phyloP scores from a whole-genome alignment of 2,329 filamentous ascomycete genomes.

The Aspergillus flavus region DNA sequence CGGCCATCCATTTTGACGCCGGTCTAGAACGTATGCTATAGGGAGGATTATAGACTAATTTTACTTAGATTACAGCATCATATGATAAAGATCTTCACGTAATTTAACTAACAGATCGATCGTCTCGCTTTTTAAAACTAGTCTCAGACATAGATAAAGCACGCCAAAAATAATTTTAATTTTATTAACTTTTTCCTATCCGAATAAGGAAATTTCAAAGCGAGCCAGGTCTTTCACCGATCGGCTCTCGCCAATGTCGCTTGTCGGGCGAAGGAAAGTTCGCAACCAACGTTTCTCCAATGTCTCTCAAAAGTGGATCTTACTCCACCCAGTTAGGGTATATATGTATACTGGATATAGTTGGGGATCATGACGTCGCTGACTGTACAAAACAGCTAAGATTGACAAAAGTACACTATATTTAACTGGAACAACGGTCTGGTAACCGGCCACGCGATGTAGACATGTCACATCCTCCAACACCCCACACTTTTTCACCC shows the following conservation, averaged over 20 bases:
- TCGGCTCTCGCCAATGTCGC: not conserved
- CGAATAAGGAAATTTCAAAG: too few relatives aligned
- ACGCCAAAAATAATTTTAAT: not conserved
- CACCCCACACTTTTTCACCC: not conserved
- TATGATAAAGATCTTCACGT: not conserved
- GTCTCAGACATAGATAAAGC: not conserved
- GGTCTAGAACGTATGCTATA: not conserved
- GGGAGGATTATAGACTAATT: not conserved
- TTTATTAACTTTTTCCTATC: accelerated
- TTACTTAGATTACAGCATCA: not conserved
- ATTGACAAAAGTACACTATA: not conserved
- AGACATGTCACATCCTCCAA: not conserved
- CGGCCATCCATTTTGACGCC: not conserved
- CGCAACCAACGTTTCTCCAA: not conserved
- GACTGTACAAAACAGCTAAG: not conserved
- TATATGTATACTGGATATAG: not conserved
- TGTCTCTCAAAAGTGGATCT: not conserved
- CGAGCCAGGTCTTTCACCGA: not conserved
- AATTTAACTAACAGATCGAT: too few relatives aligned
- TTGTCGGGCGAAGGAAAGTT: not conserved
- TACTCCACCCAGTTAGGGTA: not conserved
- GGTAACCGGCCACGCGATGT: not conserved
- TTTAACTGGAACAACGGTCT: not conserved
- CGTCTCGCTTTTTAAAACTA: not conserved
- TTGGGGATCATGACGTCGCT: not conserved